These are phyloP conservation scores for Myriosclerotinia curreyana DNA, from an alignment of 2,329 filamentous ascomycete species.

Conservation along the genomic window DNA sequence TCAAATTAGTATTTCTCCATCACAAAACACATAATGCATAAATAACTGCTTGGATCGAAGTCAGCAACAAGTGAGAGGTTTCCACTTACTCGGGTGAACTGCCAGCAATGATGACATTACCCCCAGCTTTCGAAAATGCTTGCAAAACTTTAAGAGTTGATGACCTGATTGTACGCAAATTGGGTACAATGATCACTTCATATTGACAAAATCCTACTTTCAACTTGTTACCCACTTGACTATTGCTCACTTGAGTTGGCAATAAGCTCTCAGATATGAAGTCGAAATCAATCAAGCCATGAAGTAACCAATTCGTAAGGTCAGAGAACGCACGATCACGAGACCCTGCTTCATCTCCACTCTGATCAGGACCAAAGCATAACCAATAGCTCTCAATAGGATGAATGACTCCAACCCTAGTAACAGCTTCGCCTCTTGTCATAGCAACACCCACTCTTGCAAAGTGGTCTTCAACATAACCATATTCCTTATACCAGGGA, in stretches of 20 bases:
- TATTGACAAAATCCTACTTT: conserved; percentile 38
- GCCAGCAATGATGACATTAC: conserved; percentile 35
- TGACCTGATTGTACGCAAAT: conserved; percentile 38
- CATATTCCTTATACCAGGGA: conserved; percentile 40
- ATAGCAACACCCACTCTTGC: conserved; percentile 38
- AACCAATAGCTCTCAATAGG: conserved; percentile 41
- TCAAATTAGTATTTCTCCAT: background rate
- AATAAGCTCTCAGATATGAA: conserved; percentile 39
- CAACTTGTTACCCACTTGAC: conserved; percentile 23
- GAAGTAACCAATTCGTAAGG: conserved; percentile 36
- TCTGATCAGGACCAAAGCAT: conserved; percentile 37
- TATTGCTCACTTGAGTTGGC: conserved; percentile 28
- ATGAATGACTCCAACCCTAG: conserved; percentile 38
- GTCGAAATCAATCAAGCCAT: conserved; percentile 40
- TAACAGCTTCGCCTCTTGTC: conserved; percentile 37
- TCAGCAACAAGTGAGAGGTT: background rate
- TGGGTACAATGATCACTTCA: conserved; percentile 38
- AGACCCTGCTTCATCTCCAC: conserved; percentile 31
- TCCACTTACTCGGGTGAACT: conserved; percentile 32
- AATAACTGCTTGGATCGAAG: background rate
- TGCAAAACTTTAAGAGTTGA: conserved; percentile 35
- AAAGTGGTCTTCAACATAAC: conserved; percentile 39
- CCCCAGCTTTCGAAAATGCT: conserved; percentile 32
- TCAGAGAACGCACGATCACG: conserved; percentile 36
- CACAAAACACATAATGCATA: background rate